Base-by-base conservation (phyloP, 306 rosid genomes). In the Dalbergia cultrata region DNA sequence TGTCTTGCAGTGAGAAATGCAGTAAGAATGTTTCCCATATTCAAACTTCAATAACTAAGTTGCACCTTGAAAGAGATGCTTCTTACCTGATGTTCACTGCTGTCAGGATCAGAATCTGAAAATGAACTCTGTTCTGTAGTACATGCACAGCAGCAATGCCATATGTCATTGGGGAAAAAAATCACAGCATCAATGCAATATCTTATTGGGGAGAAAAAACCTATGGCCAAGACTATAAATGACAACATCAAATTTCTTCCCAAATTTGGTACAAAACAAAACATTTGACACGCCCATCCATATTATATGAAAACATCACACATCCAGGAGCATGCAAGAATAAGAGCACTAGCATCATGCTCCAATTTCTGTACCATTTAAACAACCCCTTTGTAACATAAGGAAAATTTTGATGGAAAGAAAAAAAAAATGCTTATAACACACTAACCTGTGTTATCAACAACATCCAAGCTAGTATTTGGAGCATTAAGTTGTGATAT, bases 401-500 rank as follows among this genome's bases (percentile, higher is more conserved):
- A 41, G 56, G 75, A 56, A 74, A 81, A 39, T 34, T 60, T 64
- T 57, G 60, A 70, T 19, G 3, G 64, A 68, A 67, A 43, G 71
- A 35, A 18, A 74, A 22, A 74, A 21, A 18, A 13, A 52, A 22
- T 75, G 44, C 63, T 71, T 78, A 71, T 34, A 65, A 44, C 72
- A 67, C 76, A 80, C 88, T 72, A 77, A 93, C 99, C 97, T 84
- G 88, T 87, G 8, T 83, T 77, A 82, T 75, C 75, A 82, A 72
- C 85, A 78, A 43, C 72, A 74, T 78, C 88, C 85, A 66, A 45
- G 80, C 78, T 86, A 76, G 79, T 22, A 53, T 86, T 92, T 62
- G 90, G 86, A 77, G 84, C 87, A 82, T 85, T 89, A 83, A 87
- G 90, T 90, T 93, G 97, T 75, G 99, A 90, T 85, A 96, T 93